Evolutionary conservation across 495 filamentous ascomycete species (phyloP).

Genomic region (Evernia prunastri): DNA sequence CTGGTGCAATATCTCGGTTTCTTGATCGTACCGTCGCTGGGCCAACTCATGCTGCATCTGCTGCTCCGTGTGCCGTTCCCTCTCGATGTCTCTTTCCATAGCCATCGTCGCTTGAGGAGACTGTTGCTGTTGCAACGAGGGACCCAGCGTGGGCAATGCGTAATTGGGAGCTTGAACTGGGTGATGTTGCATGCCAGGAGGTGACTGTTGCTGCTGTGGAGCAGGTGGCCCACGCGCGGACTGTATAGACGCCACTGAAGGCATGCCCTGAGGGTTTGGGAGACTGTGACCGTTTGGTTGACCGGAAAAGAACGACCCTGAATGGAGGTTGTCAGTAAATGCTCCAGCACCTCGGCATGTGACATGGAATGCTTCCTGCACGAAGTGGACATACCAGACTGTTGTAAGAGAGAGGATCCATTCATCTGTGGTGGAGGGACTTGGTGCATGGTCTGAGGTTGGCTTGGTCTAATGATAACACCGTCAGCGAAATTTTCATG

Average conservation of each 20-base stretch:
- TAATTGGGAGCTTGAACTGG: conserved; percentile 42
- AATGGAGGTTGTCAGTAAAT: neutral
- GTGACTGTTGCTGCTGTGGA: conserved; percentile 47
- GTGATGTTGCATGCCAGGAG: conserved; percentile 42
- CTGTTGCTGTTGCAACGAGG: conserved; percentile 43
- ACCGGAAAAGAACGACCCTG: conserved; percentile 30
- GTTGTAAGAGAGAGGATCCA: conserved; percentile 45
- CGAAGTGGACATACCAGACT: conserved; percentile 36
- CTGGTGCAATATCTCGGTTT: conserved; percentile 49
- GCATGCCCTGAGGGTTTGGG: conserved; percentile 46
- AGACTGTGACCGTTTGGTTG: conserved; percentile 47
- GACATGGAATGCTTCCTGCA: conserved; percentile 26
- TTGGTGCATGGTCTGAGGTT: conserved; percentile 33
- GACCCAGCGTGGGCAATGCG: conserved; percentile 47
- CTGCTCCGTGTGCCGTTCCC: conserved; percentile 32
- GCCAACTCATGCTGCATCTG: conserved; percentile 49
- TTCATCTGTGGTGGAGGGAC: conserved; percentile 42
- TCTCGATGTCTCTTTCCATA: conserved; percentile 45
- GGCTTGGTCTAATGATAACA: conserved; percentile 28
- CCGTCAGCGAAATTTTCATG: neutral
- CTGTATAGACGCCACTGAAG: conserved; percentile 35
- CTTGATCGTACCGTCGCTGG: conserved; percentile 59
- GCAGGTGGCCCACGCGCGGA: conserved; percentile 32
- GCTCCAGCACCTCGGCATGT: neutral
- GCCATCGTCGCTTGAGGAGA: conserved; percentile 44